These are phyloP conservation scores for Silybum marianum DNA, from an alignment of 129 eudicot genomes.

Conservation along the genomic window DNA sequence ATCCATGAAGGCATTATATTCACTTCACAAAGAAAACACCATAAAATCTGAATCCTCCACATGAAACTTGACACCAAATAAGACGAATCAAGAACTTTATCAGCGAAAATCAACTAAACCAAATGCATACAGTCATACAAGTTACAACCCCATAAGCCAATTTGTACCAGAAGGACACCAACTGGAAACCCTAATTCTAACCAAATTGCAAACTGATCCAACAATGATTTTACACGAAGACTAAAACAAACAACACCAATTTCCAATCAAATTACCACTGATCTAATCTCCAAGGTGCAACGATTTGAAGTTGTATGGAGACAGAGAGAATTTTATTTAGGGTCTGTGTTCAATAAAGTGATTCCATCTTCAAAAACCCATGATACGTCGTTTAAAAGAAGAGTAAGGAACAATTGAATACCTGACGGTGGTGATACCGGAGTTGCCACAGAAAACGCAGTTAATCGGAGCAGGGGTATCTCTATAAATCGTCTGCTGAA, in stretches of 20 bases:
- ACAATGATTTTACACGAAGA: neutral
- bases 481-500: slow-evolving; percentile 83
- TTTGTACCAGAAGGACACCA: neutral
- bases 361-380: neutral
- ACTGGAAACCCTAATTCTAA: neutral
- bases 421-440: slow-evolving; percentile 80
- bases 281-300: neutral
- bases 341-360: neutral
- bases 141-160: neutral
- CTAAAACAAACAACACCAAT: neutral
- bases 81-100: neutral
- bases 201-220: neutral
- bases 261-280: neutral
- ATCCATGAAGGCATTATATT: slow-evolving; percentile 2
- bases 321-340: neutral
- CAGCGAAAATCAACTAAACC: neutral
- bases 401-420: slow-evolving; percentile 7
- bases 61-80: slow-evolving; percentile 1
- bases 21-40: slow-evolving; percentile 16
- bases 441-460: slow-evolving; percentile 61
- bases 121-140: neutral
- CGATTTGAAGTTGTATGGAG: neutral
- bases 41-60: neutral
- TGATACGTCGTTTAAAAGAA: neutral
- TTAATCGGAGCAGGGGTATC: slow-evolving; percentile 95